phyloP scores from a whole-genome alignment of 345 rosid species.

The Camelina laxa region DNA sequence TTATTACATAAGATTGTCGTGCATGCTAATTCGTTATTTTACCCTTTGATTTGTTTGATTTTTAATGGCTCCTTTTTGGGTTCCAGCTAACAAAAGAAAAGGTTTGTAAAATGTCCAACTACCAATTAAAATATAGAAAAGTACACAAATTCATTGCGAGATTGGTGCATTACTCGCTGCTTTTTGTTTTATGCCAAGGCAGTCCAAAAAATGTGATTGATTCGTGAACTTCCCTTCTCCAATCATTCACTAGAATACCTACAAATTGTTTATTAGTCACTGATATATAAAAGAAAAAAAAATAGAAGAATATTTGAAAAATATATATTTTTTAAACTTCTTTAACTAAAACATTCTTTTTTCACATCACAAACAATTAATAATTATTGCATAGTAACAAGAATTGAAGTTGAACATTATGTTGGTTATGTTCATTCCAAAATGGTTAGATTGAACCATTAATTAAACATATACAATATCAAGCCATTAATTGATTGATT shows the following conservation, averaged over 20 bases:
- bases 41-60: constrained; percentile 11
- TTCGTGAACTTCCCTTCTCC: constrained; percentile 7
- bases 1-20: not conserved
- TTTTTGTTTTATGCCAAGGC: not conserved
- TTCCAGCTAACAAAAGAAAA: constrained; percentile 34
- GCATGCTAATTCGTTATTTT: constrained; percentile 1
- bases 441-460: too few relatives aligned
- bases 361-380: too few relatives aligned
- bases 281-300: not conserved
- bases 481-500: too few relatives aligned
- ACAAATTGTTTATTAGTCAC: not conserved
- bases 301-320: not conserved
- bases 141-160: constrained; percentile 39
- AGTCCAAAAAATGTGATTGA: constrained; percentile 32
- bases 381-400: too few relatives aligned
- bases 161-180: constrained; percentile 34
- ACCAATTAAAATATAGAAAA: not conserved
- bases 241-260: constrained; percentile 22
- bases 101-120: constrained; percentile 22
- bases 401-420: too few relatives aligned
- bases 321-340: too few relatives aligned
- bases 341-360: too few relatives aligned
- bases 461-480: too few relatives aligned
- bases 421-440: too few relatives aligned
- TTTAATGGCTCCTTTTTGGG: constrained; percentile 5